Percentiles rank a stretch among this genome's conserved stretches.
Evolutionary conservation across 805 yeast genomes (phyloP).

Genomic region (Wickerhamiella sergipiensis): DNA sequence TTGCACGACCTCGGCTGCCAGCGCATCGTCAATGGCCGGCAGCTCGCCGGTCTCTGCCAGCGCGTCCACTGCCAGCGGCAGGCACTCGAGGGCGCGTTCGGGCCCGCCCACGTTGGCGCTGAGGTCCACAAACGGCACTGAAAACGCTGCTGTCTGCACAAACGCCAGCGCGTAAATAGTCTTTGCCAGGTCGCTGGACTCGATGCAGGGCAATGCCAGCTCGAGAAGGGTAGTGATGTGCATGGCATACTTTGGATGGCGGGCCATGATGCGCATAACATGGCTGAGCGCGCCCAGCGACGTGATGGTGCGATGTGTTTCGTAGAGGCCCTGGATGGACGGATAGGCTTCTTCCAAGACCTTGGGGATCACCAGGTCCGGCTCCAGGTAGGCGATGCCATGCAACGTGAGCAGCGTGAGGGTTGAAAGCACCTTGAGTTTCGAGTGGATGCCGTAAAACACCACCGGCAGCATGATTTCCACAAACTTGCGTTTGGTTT

Average conservation of each 20-base stretch:
- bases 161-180: slow-evolving; percentile 56
- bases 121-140: slow-evolving; percentile 57
- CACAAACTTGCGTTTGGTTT: slow-evolving; percentile 31
- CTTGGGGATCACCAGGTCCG: slow-evolving; percentile 29
- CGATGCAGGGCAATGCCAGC: slow-evolving; percentile 66
- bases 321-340: slow-evolving; percentile 27
- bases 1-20: slow-evolving; percentile 42
- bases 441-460: slow-evolving; percentile 38
- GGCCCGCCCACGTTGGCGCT: slow-evolving; percentile 19
- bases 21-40: slow-evolving; percentile 27
- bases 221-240: slow-evolving; percentile 67
- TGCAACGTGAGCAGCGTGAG: slow-evolving; percentile 7
- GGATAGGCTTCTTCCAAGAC: slow-evolving; percentile 48
- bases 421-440: slow-evolving; percentile 5
- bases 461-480: slow-evolving; percentile 41
- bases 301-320: slow-evolving; percentile 62
- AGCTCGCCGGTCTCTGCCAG: slow-evolving; percentile 7
- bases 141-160: slow-evolving; percentile 55
- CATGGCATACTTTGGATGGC: slow-evolving; percentile 49
- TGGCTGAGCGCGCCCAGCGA: slow-evolving; percentile 57
- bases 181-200: slow-evolving; percentile 70
- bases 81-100: slow-evolving; percentile 1
- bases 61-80: slow-evolving; percentile 10
- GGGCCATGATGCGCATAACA: slow-evolving; percentile 52
- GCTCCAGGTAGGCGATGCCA: slow-evolving; percentile 44